phyloP scores from a whole-genome alignment of 1,284 basidiomycete species.

The Trametes sp. region DNA sequence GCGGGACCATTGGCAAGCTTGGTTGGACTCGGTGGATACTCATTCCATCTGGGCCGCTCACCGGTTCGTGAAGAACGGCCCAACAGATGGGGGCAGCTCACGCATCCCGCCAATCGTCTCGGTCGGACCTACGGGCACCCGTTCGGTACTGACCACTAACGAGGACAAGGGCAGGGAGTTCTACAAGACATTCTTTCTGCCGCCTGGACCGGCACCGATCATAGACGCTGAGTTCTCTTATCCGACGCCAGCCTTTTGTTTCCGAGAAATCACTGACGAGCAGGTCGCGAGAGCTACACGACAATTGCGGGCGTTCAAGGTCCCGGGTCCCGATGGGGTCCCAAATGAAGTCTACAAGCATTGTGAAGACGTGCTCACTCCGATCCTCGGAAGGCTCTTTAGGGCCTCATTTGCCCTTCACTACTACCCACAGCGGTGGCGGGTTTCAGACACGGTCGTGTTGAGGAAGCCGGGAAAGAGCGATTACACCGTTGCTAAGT shows the following conservation, averaged over 20 bases:
- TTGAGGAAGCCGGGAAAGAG: background rate
- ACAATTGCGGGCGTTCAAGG: conserved; percentile 38
- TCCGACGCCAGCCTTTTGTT: conserved; percentile 34
- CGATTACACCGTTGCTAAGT: background rate
- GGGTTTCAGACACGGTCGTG: background rate
- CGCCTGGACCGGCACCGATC: background rate
- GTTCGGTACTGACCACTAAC: conserved; percentile 6
- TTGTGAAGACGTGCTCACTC: background rate
- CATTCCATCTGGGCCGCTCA: too few relatives aligned
- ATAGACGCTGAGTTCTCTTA: conserved; percentile 31
- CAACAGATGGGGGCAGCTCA: conserved; percentile 41
- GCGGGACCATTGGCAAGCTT: conserved; percentile 45
- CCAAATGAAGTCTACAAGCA: background rate
- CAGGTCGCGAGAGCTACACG: conserved; percentile 31
- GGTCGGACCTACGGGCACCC: conserved; percentile 19
- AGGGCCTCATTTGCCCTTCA: background rate
- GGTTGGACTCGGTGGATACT: conserved; percentile 41
- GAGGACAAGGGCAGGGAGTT: conserved; percentile 1
- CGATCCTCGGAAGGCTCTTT: background rate
- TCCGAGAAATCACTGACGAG: conserved; percentile 30
- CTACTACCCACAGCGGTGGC: background rate
- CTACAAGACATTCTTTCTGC: background rate
- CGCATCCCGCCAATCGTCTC: conserved; percentile 39
- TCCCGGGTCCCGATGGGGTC: background rate
- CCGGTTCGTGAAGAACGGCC: conserved; percentile 36